Percentiles rank a stretch among this genome's conserved stretches.
These are phyloP conservation scores for Phytopythium mirpurense DNA, from an alignment of 352 stramenopile species.

Conservation along the genomic window DNA sequence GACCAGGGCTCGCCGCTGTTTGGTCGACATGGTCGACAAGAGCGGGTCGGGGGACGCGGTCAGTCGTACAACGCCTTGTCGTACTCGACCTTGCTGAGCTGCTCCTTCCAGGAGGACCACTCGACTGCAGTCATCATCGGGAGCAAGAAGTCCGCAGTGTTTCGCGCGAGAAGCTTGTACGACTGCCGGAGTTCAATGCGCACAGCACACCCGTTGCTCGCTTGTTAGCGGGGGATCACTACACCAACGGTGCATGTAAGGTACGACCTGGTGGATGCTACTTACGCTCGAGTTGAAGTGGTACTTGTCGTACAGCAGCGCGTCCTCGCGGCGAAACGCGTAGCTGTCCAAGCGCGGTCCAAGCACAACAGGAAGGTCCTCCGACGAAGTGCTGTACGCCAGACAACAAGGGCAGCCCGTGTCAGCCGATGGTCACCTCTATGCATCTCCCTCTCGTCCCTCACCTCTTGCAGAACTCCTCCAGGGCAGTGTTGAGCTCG, in stretches of 20 bases:
- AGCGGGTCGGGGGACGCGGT: not conserved
- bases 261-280: not conserved
- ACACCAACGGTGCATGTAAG: not conserved
- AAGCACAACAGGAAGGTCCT: constrained; percentile 63
- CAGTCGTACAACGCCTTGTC: constrained; percentile 80
- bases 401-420: not conserved
- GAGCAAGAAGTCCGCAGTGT: constrained; percentile 70
- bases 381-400: constrained; percentile 42
- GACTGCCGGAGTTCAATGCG: constrained; percentile 24
- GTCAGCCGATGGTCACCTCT: not conserved
- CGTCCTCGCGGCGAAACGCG: constrained; percentile 53
- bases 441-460: not conserved
- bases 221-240: not conserved
- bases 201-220: not conserved
- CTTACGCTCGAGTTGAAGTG: constrained; percentile 81
- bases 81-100: constrained; percentile 67
- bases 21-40: too few relatives aligned
- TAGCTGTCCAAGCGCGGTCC: constrained; percentile 72
- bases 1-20: too few relatives aligned
- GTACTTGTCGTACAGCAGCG: constrained; percentile 63
- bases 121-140: constrained; percentile 80
- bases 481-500: constrained; percentile 57
- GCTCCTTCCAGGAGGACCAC: constrained; percentile 81
- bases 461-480: constrained; percentile 77
- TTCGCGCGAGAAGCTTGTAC: constrained; percentile 73